These are phyloP conservation scores for Lippia alba DNA, from an alignment of 305 asterid genomes.

Conservation along the genomic window DNA sequence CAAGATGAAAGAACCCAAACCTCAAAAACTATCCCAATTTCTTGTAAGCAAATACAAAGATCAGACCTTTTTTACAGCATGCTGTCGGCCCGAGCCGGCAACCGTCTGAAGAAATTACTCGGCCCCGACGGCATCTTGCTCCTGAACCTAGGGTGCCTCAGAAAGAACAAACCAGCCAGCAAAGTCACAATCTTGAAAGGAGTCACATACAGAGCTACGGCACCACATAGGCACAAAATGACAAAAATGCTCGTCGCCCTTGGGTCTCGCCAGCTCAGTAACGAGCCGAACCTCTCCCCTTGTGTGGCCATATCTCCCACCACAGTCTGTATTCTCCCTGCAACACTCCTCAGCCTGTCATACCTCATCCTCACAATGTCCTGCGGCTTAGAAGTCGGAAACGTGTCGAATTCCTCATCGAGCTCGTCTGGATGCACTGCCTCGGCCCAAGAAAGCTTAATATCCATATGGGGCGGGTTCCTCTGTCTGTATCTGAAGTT, in stretches of 20 bases:
- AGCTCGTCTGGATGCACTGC: slow-evolving; percentile 59
- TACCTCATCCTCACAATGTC: slow-evolving; percentile 54
- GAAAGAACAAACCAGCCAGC: slow-evolving; percentile 45
- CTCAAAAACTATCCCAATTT: not conserved
- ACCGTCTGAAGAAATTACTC: slow-evolving; percentile 56
- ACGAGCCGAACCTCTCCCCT: slow-evolving; percentile 65
- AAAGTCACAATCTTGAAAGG: slow-evolving; percentile 55
- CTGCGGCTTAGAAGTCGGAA: slow-evolving; percentile 50
- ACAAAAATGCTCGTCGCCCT: slow-evolving; percentile 54
- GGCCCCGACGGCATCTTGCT: slow-evolving; percentile 61
- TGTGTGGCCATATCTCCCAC: slow-evolving; percentile 79
- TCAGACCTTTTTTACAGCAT: slow-evolving; percentile 37
- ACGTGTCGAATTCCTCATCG: slow-evolving; percentile 65
- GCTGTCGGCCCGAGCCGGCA: slow-evolving; percentile 58
- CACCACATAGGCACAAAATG: slow-evolving; percentile 46
- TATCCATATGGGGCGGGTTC: slow-evolving; percentile 68
- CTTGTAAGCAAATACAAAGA: not conserved
- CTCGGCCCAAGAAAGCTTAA: slow-evolving; percentile 58
- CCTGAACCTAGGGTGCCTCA: slow-evolving; percentile 61
- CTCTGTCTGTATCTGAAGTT: slow-evolving; percentile 51
- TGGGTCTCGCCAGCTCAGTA: slow-evolving; percentile 79
- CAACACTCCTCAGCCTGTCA: slow-evolving; percentile 58
- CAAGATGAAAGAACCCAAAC: not conserved
- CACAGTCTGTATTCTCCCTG: slow-evolving; percentile 58
- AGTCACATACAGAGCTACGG: slow-evolving; percentile 51